Conservation (phyloP, 2,329 filamentous ascomycete genomes). For the Penicillium rolfsii region DNA sequence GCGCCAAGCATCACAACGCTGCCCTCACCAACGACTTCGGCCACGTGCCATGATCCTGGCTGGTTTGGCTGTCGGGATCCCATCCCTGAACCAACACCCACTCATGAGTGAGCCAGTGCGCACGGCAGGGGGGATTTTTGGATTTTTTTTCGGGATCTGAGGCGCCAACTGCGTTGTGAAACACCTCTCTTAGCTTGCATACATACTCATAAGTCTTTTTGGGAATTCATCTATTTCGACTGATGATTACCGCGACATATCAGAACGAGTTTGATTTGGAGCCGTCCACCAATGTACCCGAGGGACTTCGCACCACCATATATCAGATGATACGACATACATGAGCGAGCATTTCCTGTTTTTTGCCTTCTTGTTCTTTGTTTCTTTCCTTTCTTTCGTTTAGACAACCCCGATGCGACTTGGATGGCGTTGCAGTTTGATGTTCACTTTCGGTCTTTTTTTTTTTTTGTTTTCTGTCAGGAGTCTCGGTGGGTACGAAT, state of each 20-base stretch:
- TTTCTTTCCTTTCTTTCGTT: not conserved
- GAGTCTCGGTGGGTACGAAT: not conserved
- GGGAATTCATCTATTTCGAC: constrained; percentile 1
- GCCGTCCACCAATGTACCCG: not conserved
- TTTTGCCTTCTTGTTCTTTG: not conserved
- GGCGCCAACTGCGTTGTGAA: not conserved
- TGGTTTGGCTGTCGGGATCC: constrained; percentile 23
- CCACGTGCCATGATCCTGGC: constrained; percentile 17
- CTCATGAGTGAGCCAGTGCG: not conserved
- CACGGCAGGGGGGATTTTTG: not conserved
- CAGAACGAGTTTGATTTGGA: not conserved
- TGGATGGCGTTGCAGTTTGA: constrained; percentile 5
- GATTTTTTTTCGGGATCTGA: not conserved
- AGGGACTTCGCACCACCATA: not conserved
- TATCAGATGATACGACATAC: constrained; percentile 6
- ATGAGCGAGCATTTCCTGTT: constrained; percentile 8
- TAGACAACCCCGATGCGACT: constrained; percentile 1
- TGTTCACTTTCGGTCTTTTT: not conserved
- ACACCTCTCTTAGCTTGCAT: not conserved
- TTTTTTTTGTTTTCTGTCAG: not conserved
- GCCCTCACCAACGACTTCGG: constrained; percentile 8
- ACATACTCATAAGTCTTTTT: constrained; percentile 5
- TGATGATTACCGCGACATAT: not conserved
- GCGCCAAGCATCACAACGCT: constrained; percentile 10
- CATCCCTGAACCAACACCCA: not conserved